phyloP scores from a whole-genome alignment of 148 eudicot genomes.

The Rhododendron mucronatum region DNA sequence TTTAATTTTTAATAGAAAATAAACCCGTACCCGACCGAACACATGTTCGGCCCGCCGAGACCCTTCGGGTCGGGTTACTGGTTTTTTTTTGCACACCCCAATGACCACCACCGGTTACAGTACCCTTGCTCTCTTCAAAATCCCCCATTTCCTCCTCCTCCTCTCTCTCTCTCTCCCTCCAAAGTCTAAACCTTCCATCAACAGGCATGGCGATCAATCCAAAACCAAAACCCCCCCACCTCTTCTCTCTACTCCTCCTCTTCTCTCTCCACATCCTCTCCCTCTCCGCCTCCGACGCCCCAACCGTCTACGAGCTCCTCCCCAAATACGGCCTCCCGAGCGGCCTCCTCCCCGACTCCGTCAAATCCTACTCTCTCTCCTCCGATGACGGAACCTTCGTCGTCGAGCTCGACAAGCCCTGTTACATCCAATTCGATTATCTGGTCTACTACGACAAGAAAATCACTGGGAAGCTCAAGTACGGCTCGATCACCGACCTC shows the following conservation, averaged over 20 bases:
- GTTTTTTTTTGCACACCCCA: too few species aligned
- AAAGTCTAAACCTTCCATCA: background rate
- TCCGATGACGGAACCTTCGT: conserved; percentile 46
- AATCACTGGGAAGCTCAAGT: conserved; percentile 47
- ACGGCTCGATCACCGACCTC: conserved; percentile 56
- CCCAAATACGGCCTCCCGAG: conserved; percentile 67
- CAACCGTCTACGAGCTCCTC: conserved; percentile 64
- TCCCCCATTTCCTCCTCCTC: background rate
- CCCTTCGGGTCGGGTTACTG: too few species aligned
- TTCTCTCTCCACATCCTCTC: background rate
- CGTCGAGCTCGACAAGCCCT: conserved; percentile 42
- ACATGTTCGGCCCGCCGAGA: too few species aligned
- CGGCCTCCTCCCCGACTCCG: conserved; percentile 63
- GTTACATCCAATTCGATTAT: conserved; percentile 67
- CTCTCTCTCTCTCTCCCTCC: background rate
- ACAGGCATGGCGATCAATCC: background rate
- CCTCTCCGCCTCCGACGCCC: background rate
- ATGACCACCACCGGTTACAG: too few species aligned
- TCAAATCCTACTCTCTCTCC: conserved; percentile 45
- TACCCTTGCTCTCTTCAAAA: background rate
- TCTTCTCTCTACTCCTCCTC: conserved; percentile 9
- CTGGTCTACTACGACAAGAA: conserved; percentile 48
- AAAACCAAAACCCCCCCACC: background rate
- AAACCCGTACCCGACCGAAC: too few species aligned
- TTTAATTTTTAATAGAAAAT: too few species aligned